Base-by-base conservation (phyloP, 2,329 filamentous ascomycete species). In the Microdochium nivale region DNA sequence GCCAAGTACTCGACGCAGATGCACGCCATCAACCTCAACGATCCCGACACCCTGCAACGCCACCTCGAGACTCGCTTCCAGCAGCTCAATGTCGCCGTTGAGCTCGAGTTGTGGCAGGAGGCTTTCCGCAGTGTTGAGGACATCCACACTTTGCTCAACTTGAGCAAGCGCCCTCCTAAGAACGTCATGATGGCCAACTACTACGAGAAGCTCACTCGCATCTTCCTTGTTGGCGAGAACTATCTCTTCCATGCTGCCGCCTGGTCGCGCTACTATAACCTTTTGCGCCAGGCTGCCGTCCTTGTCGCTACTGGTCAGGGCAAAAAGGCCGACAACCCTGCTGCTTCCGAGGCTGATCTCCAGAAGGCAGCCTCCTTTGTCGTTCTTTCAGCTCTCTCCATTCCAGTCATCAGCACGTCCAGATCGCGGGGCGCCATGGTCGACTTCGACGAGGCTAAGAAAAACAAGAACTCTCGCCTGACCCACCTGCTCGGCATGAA, bases 141-240 rank as follows among this genome's bases (percentile, higher is more conserved):
- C 68, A 97, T 97, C 61, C 94, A 99, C 76, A 97, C 91, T 49
- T 83, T 99, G 51, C 84, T 99, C 60, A 97, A 87, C 76, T 81
- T 97, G 61, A 97, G 92, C 86, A 97, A 97, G 82, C 88, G 94
- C 52, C 91, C 91, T 37, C 87, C 94, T 51, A 97, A 97, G 86
- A 96, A 96, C 69, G 80, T 96, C 67, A 97, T 99, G 94, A 99
- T 99, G 94, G 94, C 94, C 74, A 99, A 97, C 78, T 99, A 99
- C 80, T 99, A 97, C 73, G 94, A 99, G 80, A 97, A 97, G 77
- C 84, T 99, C 53, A 96, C 94, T 40, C 85, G 91, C 58, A 99
- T 99, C 70, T 99, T 99, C 80, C 83, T 99, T 56, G 94, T 97
- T 59, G 95, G 92, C 70, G 94, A 97, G 75, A 99, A 99, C 79